Conservation (phyloP, 1,284 basidiomycete genomes). For the Mycosarcoma mackinlayi region DNA sequence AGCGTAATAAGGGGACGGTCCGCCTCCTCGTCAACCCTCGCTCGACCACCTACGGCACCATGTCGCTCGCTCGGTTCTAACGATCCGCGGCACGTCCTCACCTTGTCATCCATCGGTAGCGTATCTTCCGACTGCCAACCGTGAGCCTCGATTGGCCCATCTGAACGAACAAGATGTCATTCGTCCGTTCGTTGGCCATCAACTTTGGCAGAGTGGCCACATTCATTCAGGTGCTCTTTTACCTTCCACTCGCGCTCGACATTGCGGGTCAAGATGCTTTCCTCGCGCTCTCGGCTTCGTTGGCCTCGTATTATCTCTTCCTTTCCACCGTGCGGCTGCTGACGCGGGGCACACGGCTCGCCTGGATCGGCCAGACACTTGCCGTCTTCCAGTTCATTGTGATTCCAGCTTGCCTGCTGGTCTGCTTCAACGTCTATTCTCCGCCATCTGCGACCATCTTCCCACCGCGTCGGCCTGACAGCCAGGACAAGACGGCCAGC, state of each 20-base stretch:
- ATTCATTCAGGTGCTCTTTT: constrained; percentile 65
- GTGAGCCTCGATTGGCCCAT: no score
- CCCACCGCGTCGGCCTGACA: constrained; percentile 27
- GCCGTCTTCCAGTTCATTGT: constrained; percentile 64
- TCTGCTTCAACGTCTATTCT: constrained; percentile 64
- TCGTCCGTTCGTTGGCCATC: constrained; percentile 39
- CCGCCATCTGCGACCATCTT: constrained; percentile 55
- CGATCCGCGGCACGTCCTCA: neutral
- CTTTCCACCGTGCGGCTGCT: constrained; percentile 60
- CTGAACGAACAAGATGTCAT: constrained; percentile 33
- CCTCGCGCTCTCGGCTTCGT: constrained; percentile 63
- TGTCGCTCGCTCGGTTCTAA: constrained; percentile 8
- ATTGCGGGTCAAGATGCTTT: constrained; percentile 66
- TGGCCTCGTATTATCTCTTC: constrained; percentile 64
- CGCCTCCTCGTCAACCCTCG: neutral
- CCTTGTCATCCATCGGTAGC: neutral
- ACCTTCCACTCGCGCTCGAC: constrained; percentile 65
- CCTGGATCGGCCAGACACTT: constrained; percentile 54
- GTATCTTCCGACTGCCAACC: no score
- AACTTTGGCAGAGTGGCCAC: constrained; percentile 57
- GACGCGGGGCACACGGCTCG: constrained; percentile 48
- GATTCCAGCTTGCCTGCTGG: constrained; percentile 60
- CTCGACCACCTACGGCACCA: neutral
- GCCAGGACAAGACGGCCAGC: constrained; percentile 22
- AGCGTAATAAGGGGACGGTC: no score